A percentile compares a stretch with the other conserved stretches of the same genome.
phyloP scores from a whole-genome alignment of 331 rosid genomes.

The Cydonia oblonga region DNA sequence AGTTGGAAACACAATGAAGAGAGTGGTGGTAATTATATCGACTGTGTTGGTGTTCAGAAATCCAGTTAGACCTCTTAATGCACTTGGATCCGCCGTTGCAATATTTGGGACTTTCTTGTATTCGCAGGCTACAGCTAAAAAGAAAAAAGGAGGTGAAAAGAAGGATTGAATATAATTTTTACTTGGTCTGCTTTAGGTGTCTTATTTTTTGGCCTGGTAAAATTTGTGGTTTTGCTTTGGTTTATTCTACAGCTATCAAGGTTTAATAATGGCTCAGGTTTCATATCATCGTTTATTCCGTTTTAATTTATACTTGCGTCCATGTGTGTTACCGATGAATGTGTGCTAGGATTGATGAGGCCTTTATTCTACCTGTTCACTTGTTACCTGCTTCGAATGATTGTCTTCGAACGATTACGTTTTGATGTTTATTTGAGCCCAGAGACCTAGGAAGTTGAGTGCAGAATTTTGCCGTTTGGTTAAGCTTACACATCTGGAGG shows the following conservation, averaged over 20 bases:
- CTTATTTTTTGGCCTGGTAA: not conserved
- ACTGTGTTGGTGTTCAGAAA: conserved; percentile 77
- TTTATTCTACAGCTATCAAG: not conserved
- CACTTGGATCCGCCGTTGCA: conserved; percentile 83
- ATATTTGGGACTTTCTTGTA: conserved; percentile 83
- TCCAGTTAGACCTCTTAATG: conserved; percentile 83
- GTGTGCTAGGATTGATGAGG: not conserved
- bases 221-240: not conserved
- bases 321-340: not conserved
- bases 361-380: not conserved
- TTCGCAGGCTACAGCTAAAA: conserved; percentile 58
- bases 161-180: conserved; percentile 22
- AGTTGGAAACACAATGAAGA: conserved; percentile 92
- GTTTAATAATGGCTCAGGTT: not conserved
- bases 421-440: not conserved
- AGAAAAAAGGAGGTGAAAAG: conserved; percentile 58
- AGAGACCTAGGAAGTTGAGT: not conserved
- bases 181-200: not conserved
- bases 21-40: conserved; percentile 82
- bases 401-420: too few species aligned
- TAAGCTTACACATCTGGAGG: not conserved
- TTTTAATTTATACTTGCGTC: not conserved
- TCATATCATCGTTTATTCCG: not conserved
- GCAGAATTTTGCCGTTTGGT: not conserved
- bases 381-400: too few species aligned